Conservation (phyloP, 139 green algal genomes). For the Coelastrella sp. region DNA sequence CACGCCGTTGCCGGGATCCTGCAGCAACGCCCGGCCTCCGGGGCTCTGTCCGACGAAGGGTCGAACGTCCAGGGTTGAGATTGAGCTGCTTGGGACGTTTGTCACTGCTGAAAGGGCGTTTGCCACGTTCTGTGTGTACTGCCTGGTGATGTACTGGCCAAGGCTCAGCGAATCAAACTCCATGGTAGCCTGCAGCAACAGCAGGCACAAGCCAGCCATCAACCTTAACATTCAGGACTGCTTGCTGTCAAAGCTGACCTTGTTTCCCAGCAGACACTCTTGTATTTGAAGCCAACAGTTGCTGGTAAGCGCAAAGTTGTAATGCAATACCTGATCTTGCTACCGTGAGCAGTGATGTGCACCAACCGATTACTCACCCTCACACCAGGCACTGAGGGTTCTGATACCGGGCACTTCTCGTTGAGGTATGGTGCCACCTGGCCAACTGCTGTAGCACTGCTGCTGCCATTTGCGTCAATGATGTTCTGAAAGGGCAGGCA, state of each 20-base stretch:
- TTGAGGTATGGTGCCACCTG: slow-evolving; percentile 14
- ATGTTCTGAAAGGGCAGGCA: slow-evolving; percentile 45
- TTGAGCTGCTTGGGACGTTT: slow-evolving; percentile 24
- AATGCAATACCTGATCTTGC: too few species aligned
- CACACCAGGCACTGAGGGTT: slow-evolving; percentile 27
- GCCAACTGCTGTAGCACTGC: background rate
- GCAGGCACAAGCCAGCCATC: background rate
- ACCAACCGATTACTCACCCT: background rate
- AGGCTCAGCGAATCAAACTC: slow-evolving; percentile 37
- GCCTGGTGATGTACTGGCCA: slow-evolving; percentile 32
- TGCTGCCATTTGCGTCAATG: slow-evolving; percentile 26
- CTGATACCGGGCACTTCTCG: slow-evolving; percentile 7
- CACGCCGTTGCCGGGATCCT: slow-evolving; percentile 27
- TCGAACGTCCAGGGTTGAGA: slow-evolving; percentile 27
- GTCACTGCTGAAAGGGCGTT: slow-evolving; percentile 40
- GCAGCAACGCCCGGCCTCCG: background rate
- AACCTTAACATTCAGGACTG: too few species aligned
- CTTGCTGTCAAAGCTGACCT: too few species aligned
- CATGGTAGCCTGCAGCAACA: slow-evolving; percentile 22
- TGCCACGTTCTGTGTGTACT: slow-evolving; percentile 49
- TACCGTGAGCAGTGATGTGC: too few species aligned
- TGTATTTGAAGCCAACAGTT: too few species aligned
- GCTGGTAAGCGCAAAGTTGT: too few species aligned
- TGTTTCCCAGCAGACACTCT: too few species aligned
- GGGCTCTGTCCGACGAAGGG: background rate